A percentile compares a stretch with the other conserved stretches of the same genome.
Evolutionary conservation across 192 early-diverging fungal genomes (phyloP).

Genomic region (Coemansia sp.): DNA sequence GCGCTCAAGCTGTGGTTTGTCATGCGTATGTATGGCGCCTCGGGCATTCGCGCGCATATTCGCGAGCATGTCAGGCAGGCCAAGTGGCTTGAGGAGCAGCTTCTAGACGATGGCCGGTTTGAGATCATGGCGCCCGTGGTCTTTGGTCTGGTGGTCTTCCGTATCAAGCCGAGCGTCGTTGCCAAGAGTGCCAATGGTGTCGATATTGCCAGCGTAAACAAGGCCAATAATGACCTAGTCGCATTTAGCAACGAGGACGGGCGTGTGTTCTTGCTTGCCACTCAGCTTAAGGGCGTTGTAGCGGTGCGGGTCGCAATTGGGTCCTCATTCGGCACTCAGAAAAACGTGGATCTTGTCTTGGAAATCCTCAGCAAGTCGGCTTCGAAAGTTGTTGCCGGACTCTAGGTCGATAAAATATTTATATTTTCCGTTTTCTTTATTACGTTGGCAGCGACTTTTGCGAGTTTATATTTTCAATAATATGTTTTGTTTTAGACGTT

Average conservation of each 20-base stretch:
- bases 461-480: neutral
- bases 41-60: constrained; percentile 55
- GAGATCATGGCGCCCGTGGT: constrained; percentile 41
- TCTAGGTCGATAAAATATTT: neutral
- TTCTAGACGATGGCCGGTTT: constrained; percentile 46
- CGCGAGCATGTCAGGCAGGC: constrained; percentile 41
- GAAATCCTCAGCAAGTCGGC: constrained; percentile 11
- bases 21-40: constrained; percentile 56
- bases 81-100: constrained; percentile 34
- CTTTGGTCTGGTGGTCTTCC: constrained; percentile 53
- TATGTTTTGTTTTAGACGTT: neutral
- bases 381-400: constrained; percentile 4
- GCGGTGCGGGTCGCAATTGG: constrained; percentile 40
- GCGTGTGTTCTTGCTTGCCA: constrained; percentile 43
- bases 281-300: constrained; percentile 30
- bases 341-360: constrained; percentile 17
- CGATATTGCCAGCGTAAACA: constrained; percentile 14
- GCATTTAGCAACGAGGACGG: constrained; percentile 29
- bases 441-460: too few species aligned
- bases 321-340: constrained; percentile 17
- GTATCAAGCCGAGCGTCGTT: constrained; percentile 38
- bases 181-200: neutral
- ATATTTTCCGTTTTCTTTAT: neutral
- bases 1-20: constrained; percentile 67
- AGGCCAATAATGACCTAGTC: constrained; percentile 26